Percentiles rank a stretch among this genome's conserved stretches.
phyloP scores from a whole-genome alignment of 495 filamentous ascomycete genomes.

The Aspergillus ellipticus region DNA sequence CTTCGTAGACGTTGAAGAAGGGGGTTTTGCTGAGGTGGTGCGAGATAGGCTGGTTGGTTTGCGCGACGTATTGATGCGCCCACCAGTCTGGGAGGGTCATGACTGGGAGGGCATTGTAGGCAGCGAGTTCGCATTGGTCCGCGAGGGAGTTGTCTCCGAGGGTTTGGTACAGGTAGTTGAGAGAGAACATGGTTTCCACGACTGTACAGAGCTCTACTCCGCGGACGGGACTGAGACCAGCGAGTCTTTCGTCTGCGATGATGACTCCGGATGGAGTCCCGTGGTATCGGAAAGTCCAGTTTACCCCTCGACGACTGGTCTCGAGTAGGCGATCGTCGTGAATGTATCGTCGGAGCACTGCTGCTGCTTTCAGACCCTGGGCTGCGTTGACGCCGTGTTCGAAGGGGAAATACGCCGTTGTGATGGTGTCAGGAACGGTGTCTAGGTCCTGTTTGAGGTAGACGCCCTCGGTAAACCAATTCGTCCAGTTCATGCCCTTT shows the following conservation, averaged over 20 bases:
- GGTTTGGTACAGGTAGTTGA: constrained; percentile 38
- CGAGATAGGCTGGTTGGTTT: constrained; percentile 54
- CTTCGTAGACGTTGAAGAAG: constrained; percentile 51
- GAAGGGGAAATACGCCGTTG: constrained; percentile 21
- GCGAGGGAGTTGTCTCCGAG: constrained; percentile 48
- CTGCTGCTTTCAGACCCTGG: constrained; percentile 40
- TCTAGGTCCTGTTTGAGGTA: too few species aligned
- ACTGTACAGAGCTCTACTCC: constrained; percentile 40
- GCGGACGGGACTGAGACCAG: constrained; percentile 27
- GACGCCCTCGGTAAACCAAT: neutral
- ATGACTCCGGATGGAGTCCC: constrained; percentile 36
- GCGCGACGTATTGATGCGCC: constrained; percentile 55
- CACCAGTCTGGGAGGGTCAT: constrained; percentile 54
- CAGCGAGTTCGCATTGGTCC: constrained; percentile 51
- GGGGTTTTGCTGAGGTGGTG: constrained; percentile 40
- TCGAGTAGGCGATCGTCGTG: constrained; percentile 34
- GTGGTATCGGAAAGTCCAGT: constrained; percentile 49
- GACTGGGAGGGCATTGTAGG: constrained; percentile 58
- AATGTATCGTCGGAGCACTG: constrained; percentile 36
- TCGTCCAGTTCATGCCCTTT: neutral
- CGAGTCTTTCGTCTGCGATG: constrained; percentile 34
- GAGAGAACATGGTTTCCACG: constrained; percentile 41
- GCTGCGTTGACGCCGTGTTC: constrained; percentile 1
- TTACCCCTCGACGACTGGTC: constrained; percentile 33
- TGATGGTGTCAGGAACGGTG: constrained; percentile 22